phyloP scores from a whole-genome alignment of 2,329 filamentous ascomycete species.

The Neodidymelliopsis sp. region DNA sequence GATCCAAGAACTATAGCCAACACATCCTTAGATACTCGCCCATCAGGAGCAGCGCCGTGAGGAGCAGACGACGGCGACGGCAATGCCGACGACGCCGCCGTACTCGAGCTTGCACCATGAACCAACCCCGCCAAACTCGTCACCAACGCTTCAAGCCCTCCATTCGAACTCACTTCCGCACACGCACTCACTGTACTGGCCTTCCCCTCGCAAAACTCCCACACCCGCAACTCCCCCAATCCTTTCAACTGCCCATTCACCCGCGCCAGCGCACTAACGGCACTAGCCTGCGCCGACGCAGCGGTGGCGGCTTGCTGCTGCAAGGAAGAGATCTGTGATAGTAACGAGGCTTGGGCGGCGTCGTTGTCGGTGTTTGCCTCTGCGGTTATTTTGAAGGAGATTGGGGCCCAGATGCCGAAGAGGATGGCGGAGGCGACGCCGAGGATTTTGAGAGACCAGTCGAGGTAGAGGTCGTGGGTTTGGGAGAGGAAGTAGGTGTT shows the following conservation, averaged over 20 bases:
- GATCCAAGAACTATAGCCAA: neutral
- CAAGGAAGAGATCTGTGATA: neutral
- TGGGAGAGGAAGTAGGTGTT: constrained; percentile 2
- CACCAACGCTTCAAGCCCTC: neutral
- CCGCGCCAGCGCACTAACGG: neutral
- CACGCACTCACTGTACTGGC: neutral
- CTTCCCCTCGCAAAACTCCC: neutral
- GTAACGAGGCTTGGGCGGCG: neutral
- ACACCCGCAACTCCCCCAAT: neutral
- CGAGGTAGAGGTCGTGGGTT: constrained; percentile 5
- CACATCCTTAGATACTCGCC: too few species aligned
- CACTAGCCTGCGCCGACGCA: neutral
- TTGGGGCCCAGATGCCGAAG: constrained; percentile 21
- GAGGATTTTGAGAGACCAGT: constrained; percentile 18
- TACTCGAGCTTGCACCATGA: neutral
- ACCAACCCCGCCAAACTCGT: neutral
- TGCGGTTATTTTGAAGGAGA: constrained; percentile 11
- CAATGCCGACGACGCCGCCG: neutral
- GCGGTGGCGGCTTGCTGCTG: neutral
- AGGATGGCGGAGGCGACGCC: constrained; percentile 12
- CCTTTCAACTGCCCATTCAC: neutral
- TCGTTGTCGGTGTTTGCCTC: constrained; percentile 12
- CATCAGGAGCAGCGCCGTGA: too few species aligned
- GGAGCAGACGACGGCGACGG: too few species aligned
- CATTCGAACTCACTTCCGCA: neutral